These are phyloP conservation scores for Nicotiana attenuata DNA, from an alignment of 257 asterid genomes.

Conservation along the genomic window DNA sequence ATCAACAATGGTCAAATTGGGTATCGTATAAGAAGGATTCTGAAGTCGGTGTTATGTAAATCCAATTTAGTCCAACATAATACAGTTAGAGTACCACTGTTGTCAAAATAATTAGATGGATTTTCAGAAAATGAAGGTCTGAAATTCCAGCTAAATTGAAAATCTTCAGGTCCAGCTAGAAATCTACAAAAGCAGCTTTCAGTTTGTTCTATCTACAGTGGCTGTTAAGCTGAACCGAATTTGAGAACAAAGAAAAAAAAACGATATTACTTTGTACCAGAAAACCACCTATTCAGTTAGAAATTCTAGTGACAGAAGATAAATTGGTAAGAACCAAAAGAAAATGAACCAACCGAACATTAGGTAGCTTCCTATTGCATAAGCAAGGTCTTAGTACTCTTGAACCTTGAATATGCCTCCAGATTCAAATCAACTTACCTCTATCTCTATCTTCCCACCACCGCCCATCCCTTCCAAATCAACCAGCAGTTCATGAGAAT, in stretches of 20 bases:
- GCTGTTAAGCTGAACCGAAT: not conserved
- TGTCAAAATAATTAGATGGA: not conserved
- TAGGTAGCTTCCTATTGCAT: not conserved
- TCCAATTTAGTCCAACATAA: not conserved
- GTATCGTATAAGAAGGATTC: not conserved
- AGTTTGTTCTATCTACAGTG: not conserved
- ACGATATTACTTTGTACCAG: not conserved
- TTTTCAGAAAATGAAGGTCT: not conserved
- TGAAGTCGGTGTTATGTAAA: not conserved
- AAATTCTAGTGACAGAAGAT: not conserved
- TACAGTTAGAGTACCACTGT: not conserved
- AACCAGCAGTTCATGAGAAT: constrained; percentile 64
- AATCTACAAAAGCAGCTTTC: not conserved
- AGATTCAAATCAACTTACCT: constrained; percentile 47
- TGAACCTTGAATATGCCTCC: not conserved
- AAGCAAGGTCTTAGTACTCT: not conserved
- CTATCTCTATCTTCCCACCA: constrained; percentile 91
- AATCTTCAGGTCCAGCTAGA: not conserved
- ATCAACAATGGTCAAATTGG: not conserved
- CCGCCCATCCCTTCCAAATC: constrained; percentile 99
- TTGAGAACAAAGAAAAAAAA: not conserved
- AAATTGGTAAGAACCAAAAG: not conserved
- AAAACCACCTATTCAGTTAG: not conserved
- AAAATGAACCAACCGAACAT: not conserved
- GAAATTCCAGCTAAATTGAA: not conserved